phyloP scores from a whole-genome alignment of 768 basidiomycete genomes.

The Daedaleopsis sinensis region DNA sequence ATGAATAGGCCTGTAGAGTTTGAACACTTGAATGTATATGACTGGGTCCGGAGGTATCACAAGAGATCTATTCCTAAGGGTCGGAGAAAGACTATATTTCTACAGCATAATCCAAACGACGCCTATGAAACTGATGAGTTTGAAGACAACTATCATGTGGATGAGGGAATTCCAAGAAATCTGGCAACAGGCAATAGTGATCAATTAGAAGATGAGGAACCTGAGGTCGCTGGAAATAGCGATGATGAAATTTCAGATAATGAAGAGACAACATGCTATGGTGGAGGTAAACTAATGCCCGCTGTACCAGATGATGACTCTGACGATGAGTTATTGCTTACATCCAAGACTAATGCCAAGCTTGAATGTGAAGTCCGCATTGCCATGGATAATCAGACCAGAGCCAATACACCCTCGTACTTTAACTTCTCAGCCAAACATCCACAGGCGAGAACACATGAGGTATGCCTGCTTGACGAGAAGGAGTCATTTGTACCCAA shows the following conservation, averaged over 20 bases:
- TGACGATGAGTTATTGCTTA: background rate
- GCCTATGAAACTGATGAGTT: no score
- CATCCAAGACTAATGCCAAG: background rate
- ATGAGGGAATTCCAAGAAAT: no score
- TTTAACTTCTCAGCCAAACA: background rate
- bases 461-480: background rate
- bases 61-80: no score
- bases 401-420: background rate
- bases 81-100: no score
- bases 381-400: background rate
- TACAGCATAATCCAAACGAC: no score
- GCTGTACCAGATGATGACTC: background rate
- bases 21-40: no score
- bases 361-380: background rate
- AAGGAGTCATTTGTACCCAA: constrained; percentile 26
- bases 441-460: background rate
- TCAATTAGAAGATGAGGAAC: no score
- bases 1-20: no score
- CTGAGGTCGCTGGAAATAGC: no score
- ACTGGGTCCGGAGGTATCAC: no score
- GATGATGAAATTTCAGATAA: background rate
- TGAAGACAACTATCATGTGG: no score
- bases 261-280: background rate
- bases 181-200: no score
- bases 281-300: background rate